A percentile compares a stretch with the other conserved stretches of the same genome.
Evolutionary conservation across 495 filamentous ascomycete genomes (phyloP).

Genomic region (Talaromyces wortmannii): DNA sequence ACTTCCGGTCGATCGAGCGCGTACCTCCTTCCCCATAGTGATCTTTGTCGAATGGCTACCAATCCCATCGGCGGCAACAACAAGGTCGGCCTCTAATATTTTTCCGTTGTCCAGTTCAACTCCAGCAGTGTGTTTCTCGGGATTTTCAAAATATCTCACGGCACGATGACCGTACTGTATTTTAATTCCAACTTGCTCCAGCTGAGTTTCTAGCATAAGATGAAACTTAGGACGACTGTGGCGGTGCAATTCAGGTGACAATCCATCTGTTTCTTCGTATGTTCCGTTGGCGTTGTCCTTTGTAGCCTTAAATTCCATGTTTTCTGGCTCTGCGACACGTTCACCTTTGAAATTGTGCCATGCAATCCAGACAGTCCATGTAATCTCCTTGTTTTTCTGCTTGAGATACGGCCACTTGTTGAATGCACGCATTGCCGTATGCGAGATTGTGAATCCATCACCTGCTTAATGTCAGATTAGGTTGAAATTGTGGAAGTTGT

Average conservation of each 20-base stretch:
- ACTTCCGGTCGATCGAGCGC: slow-evolving; percentile 7
- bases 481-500: not conserved
- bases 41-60: slow-evolving; percentile 42
- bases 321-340: slow-evolving; percentile 36
- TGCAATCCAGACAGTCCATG: slow-evolving; percentile 41
- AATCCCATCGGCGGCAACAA: slow-evolving; percentile 48
- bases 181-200: slow-evolving; percentile 36
- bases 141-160: slow-evolving; percentile 30
- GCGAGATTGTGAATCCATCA: slow-evolving; percentile 2
- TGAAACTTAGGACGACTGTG: slow-evolving; percentile 46
- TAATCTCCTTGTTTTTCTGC: slow-evolving; percentile 36
- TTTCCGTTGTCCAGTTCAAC: slow-evolving; percentile 34
- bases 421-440: slow-evolving; percentile 39
- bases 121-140: slow-evolving; percentile 23
- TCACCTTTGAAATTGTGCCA: slow-evolving; percentile 48
- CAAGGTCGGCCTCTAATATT: slow-evolving; percentile 37
- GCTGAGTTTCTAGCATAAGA: slow-evolving; percentile 46
- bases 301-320: slow-evolving; percentile 9
- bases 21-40: slow-evolving; percentile 15
- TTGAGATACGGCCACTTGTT: slow-evolving; percentile 50
- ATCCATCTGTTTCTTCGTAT: slow-evolving; percentile 1
- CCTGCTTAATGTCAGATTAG: not conserved
- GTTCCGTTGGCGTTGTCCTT: slow-evolving; percentile 7
- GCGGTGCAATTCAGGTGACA: slow-evolving; percentile 30
- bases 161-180: slow-evolving; percentile 44